Base-by-base conservation (phyloP, 192 early-diverging fungal genomes). In the Podila clonocystis region DNA sequence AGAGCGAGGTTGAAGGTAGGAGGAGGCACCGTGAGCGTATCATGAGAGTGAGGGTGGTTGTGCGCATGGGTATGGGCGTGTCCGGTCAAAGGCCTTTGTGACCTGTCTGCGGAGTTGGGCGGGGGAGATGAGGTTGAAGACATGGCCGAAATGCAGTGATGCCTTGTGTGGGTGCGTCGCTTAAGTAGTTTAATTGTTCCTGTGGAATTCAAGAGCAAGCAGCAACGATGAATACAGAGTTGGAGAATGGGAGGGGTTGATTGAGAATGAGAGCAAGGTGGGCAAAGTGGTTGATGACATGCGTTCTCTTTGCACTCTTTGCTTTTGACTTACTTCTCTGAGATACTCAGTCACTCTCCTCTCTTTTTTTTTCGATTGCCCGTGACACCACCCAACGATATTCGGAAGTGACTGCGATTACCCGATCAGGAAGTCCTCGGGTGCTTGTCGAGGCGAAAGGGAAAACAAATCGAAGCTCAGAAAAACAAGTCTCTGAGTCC, bases 1-100 rank as follows among this genome's bases (percentile, higher is more conserved):
- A 94, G 94, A 3, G 65, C 50, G 0, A 84, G 59, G 12, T 79
- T 68, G 68, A 86, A 80, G 8, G 31, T 58, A 24, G 83, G 83
- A 38, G 72, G 38, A 11, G 62, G 48, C 36, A 58, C 30, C 28
- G 62, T 61, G 52, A 11, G 63, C 29, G 9, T 36, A 20, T 50
- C 20, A 50, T 34, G 34, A 45, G 41, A 45, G 41, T 45, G 41
- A 45, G 66, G 48, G 55, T 24, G 19, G 62, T 19, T 26, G 50
- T 58, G 3, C 45, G 4, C 28, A 29, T 55, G 30, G 82, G 62
- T 38, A 52, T 36, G 28, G 64, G 30, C 9, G 58, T 48, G 33
- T 71, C 31, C 33, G 22, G 12, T 49, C 58, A 28, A 15, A 24
- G 31, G 48, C 70, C 19, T 50, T 63, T 38, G 75, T 74, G 75